Base-by-base conservation (phyloP, 2,329 filamentous ascomycete genomes). In the Chaetomiaceae sp. region DNA sequence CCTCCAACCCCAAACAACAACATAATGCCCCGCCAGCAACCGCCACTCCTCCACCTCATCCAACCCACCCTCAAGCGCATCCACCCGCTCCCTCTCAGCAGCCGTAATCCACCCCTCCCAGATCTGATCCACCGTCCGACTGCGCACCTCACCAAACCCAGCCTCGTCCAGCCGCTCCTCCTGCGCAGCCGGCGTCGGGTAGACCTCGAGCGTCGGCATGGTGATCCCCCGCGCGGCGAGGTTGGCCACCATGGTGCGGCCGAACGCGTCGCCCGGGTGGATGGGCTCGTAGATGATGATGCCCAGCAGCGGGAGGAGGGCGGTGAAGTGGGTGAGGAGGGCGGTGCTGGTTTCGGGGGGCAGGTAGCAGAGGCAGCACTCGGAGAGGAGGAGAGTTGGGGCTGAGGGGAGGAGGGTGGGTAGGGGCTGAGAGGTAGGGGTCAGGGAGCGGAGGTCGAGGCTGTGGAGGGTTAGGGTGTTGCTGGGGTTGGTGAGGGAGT, bases 21-120 rank as follows among this genome's bases (percentile, higher is more conserved):
- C 83, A 63, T 99, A 99, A 73, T 99, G 93, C 57, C 79, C 81
- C 1, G 90, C 88, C 60, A 99, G 69, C 59, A 99, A 69, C 62
- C 85, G 77, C 86, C 93, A 95, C 71, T 99, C 93, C 69, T 99
- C 93, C 20, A 96, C 78, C 69, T 99, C 93, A 70, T 99, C 93
- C 55, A 99, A 68, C 62, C 93, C 55, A 3, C 93, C 90, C 67
- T 99, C 91, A 21, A 96, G 66, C 10, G 72, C 69, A 57, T 91
- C 85, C 1, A 97, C 82, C 42, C 91, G 75, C 62, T 87, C 84
- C 68, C 89, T 91, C 69, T 97, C 92, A 2, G 73, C 72, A 1
- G 74, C 64, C 0, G 65, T 63, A 3, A 95, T 74, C 90, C 92
- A 97, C 1, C 70, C 70, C 45, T 85, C 77, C 85, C 87, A 96